A percentile compares a stretch with the other conserved stretches of the same genome.
phyloP scores from a whole-genome alignment of 192 early-diverging fungal species.

The Bifiguratus adelaidae region DNA sequence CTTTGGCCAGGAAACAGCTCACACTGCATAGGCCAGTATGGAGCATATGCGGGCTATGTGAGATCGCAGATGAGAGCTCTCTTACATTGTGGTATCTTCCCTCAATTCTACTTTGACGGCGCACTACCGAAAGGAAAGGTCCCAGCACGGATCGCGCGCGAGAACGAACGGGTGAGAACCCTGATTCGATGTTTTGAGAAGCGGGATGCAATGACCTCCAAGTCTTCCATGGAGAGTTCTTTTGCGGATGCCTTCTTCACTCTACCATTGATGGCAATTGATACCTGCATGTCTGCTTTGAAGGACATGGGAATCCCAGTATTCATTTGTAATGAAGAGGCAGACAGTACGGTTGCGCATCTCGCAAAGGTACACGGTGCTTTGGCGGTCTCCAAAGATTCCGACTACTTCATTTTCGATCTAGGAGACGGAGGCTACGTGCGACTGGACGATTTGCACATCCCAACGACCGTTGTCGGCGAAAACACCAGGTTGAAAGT shows the following conservation, averaged over 20 bases:
- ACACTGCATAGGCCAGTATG: constrained; percentile 18
- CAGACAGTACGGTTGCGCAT: constrained; percentile 27
- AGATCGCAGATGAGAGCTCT: constrained; percentile 13
- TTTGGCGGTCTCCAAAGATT: constrained; percentile 35
- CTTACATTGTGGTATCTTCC: constrained; percentile 12
- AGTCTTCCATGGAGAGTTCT: too few relatives aligned
- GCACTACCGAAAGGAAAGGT: constrained; percentile 27
- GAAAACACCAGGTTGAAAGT: too few relatives aligned
- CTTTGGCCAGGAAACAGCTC: not conserved
- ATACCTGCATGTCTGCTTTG: constrained; percentile 27
- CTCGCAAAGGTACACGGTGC: constrained; percentile 24
- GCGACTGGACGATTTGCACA: constrained; percentile 26
- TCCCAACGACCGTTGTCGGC: not conserved
- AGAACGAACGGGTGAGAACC: constrained; percentile 28
- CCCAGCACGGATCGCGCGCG: constrained; percentile 22
- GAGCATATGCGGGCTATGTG: constrained; percentile 17
- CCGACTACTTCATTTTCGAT: constrained; percentile 35
- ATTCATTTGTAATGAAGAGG: constrained; percentile 28
- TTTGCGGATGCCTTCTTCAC: too few relatives aligned
- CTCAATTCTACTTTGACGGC: constrained; percentile 35
- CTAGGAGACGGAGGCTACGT: constrained; percentile 31
- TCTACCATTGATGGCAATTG: constrained; percentile 33
- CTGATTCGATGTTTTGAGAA: constrained; percentile 8
- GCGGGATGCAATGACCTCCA: constrained; percentile 17
- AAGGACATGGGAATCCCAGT: constrained; percentile 21